Conservation (phyloP, 306 rosid genomes). For the Vigna unguiculata region DNA sequence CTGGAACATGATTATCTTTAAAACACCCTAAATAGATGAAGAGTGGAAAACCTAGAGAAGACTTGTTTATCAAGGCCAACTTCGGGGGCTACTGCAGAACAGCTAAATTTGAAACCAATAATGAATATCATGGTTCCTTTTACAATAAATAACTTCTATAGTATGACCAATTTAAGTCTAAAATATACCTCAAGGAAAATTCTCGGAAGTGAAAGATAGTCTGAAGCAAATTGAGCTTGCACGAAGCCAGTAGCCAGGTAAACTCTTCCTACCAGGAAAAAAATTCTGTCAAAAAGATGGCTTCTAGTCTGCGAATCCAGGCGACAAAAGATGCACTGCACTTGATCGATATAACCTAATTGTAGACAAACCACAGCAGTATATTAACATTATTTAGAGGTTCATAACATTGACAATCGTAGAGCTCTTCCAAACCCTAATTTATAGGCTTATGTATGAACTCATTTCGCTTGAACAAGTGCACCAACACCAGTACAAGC, state of each 20-base stretch:
- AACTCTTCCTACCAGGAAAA: neutral
- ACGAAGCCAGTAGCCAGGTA: neutral
- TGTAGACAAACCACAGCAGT: neutral
- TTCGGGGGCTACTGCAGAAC: too few relatives aligned
- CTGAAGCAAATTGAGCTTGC: neutral
- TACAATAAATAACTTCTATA: too few relatives aligned
- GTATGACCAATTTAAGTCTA: neutral
- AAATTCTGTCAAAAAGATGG: neutral
- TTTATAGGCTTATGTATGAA: slow-evolving; percentile 62
- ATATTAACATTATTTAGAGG: too few relatives aligned
- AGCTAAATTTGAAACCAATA: too few relatives aligned
- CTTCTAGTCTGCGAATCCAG: neutral
- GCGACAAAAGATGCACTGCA: neutral
- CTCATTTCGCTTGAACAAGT: slow-evolving; percentile 63
- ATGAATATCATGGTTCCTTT: too few relatives aligned
- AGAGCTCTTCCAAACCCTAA: slow-evolving; percentile 61
- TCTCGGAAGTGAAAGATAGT: neutral
- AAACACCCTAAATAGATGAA: too few relatives aligned
- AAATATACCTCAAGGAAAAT: neutral
- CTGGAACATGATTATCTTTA: too few relatives aligned
- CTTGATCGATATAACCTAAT: neutral
- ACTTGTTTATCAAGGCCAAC: too few relatives aligned
- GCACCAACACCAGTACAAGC: slow-evolving; percentile 70
- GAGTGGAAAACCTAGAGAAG: too few relatives aligned
- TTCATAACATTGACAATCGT: neutral